Evolutionary conservation across 2,329 filamentous ascomycete genomes (phyloP).

Genomic region (Colletotrichum sp.): DNA sequence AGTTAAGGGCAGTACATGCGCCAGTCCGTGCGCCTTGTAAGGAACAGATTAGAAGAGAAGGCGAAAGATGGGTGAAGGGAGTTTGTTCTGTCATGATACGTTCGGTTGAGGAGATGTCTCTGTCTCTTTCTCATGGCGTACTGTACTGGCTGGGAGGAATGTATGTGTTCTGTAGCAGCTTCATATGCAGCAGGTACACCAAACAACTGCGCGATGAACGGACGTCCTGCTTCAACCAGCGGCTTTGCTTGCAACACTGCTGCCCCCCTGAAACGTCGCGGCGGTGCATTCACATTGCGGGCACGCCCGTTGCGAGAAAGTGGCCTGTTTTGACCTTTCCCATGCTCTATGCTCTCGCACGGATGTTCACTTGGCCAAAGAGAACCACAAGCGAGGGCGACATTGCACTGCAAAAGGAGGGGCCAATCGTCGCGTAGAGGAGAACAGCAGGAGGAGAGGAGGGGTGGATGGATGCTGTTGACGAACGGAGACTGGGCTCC

Average conservation of each 20-base stretch:
- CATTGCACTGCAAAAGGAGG: neutral
- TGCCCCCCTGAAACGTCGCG: constrained; percentile 16
- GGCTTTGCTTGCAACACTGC: constrained; percentile 9
- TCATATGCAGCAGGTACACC: neutral
- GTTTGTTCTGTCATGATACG: neutral
- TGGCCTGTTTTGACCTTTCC: constrained; percentile 7
- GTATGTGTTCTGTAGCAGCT: neutral
- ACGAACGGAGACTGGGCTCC: neutral
- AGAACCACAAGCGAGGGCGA: neutral
- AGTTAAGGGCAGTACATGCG: neutral
- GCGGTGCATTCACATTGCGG: neutral
- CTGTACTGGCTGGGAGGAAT: neutral
- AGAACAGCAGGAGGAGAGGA: neutral
- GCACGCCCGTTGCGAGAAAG: neutral
- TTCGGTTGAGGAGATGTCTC: neutral
- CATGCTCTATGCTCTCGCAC: neutral
- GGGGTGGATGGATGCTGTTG: neutral
- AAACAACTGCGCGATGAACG: neutral
- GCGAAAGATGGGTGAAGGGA: neutral
- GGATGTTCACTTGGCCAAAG: neutral
- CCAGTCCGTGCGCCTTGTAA: neutral
- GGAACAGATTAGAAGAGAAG: neutral
- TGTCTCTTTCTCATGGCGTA: neutral
- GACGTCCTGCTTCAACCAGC: neutral
- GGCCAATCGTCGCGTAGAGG: neutral